Conservation (phyloP, 306 rosid genomes). For the Trifolium repens region DNA sequence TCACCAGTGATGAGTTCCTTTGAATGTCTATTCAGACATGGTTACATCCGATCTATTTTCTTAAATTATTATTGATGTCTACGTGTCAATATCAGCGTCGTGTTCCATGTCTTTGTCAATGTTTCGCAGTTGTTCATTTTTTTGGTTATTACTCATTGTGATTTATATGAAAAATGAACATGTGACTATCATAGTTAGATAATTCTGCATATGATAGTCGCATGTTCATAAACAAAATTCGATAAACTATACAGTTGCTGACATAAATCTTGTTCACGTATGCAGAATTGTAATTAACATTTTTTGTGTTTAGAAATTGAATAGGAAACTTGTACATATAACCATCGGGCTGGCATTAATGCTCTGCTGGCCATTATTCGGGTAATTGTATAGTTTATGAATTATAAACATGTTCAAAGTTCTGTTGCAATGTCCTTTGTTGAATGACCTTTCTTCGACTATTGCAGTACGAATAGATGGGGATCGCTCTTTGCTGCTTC, state of each 20-base stretch:
- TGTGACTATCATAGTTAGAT: too few relatives aligned
- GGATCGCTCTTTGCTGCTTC: constrained; percentile 65
- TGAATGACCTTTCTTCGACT: constrained; percentile 32
- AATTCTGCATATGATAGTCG: too few relatives aligned
- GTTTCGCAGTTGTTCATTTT: background rate
- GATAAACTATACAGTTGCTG: background rate
- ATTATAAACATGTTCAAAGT: constrained; percentile 19
- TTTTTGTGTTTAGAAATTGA: constrained; percentile 67
- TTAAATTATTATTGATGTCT: background rate
- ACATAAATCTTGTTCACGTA: background rate
- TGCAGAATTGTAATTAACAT: constrained; percentile 25
- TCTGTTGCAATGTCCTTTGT: constrained; percentile 24
- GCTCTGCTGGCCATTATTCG: constrained; percentile 95
- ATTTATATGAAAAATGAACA: background rate
- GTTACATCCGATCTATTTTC: background rate
- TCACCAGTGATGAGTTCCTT: background rate
- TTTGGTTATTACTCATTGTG: constrained; percentile 15
- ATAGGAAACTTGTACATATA: constrained; percentile 91
- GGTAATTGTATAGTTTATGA: constrained; percentile 55
- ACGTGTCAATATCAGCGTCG: background rate
- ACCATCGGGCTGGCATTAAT: constrained; percentile 84
- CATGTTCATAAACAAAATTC: background rate
- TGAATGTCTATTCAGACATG: background rate
- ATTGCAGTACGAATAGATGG: constrained; percentile 56
- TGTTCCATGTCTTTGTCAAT: background rate